phyloP scores from a whole-genome alignment of 2,329 filamentous ascomycete genomes.

The Shiraia sp. region DNA sequence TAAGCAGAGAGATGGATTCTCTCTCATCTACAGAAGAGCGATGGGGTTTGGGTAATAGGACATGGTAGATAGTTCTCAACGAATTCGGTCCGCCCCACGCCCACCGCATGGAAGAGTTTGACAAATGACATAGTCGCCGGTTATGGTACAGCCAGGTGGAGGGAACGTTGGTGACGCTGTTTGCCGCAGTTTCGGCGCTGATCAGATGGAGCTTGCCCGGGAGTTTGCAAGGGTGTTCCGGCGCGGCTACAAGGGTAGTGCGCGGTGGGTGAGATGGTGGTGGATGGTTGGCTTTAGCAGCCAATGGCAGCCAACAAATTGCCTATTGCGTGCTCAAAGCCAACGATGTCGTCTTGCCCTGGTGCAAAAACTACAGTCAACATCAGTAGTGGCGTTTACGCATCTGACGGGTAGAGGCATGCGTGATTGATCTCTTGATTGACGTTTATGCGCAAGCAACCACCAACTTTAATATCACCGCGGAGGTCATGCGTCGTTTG shows the following conservation, averaged over 20 bases:
- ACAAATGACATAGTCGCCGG: slow-evolving; percentile 31
- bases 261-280: slow-evolving; percentile 23
- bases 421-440: too few relatives aligned
- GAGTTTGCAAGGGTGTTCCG: slow-evolving; percentile 27
- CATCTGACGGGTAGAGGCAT: too few relatives aligned
- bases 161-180: slow-evolving; percentile 13
- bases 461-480: too few relatives aligned
- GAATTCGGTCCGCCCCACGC: slow-evolving; percentile 8
- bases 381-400: too few relatives aligned
- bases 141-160: slow-evolving; percentile 3
- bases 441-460: too few relatives aligned
- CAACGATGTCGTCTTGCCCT: slow-evolving; percentile 36
- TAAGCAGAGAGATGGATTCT: slow-evolving; percentile 1
- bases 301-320: slow-evolving; percentile 24
- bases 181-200: slow-evolving; percentile 16
- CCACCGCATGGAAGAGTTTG: slow-evolving; percentile 9
- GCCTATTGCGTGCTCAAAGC: slow-evolving; percentile 41
- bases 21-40: slow-evolving; percentile 3
- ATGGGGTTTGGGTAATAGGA: slow-evolving; percentile 5
- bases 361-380: slow-evolving; percentile 10
- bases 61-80: slow-evolving; percentile 2
- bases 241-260: slow-evolving; percentile 31
- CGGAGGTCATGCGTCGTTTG: too few relatives aligned
- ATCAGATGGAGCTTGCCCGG: slow-evolving; percentile 17
- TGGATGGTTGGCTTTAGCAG: slow-evolving; percentile 10